phyloP scores from a whole-genome alignment of 495 filamentous ascomycete genomes.

The Trichodelitschia bisporula region DNA sequence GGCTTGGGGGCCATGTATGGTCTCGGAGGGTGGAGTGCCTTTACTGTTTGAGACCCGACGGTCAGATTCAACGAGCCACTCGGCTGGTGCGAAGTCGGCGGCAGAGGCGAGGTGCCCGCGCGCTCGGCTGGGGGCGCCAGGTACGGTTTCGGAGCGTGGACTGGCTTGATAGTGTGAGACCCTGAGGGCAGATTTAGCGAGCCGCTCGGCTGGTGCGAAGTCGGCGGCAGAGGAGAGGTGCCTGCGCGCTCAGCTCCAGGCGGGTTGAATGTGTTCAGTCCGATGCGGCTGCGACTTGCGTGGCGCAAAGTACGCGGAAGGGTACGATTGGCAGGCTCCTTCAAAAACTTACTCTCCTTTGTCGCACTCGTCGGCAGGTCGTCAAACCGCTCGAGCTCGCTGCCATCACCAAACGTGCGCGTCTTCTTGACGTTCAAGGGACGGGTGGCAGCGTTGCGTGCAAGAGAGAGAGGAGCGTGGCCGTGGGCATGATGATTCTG shows the following conservation, averaged over 20 bases:
- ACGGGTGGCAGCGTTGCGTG: too few species aligned
- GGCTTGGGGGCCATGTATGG: not conserved
- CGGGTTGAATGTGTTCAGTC: not conserved
- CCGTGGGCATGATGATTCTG: not conserved
- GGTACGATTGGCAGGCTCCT: conserved; percentile 48
- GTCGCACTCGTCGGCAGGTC: conserved; percentile 76
- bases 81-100: conserved; percentile 1
- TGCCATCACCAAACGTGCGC: conserved; percentile 74
- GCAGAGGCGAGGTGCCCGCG: not conserved
- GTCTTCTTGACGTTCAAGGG: too few species aligned
- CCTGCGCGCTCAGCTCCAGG: not conserved
- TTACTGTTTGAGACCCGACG: too few species aligned
- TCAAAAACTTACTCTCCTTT: conserved; percentile 58
- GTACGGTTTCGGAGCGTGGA: not conserved
- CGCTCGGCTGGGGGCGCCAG: not conserved
- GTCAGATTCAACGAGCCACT: conserved; percentile 7
- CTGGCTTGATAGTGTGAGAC: too few species aligned
- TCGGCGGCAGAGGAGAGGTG: conserved; percentile 6
- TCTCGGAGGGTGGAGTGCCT: not conserved
- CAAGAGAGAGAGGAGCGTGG: not conserved
- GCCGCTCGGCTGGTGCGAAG: conserved; percentile 11
- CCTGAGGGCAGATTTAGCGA: too few species aligned
- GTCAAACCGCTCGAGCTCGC: conserved; percentile 78
- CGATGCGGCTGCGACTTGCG: conserved; percentile 18
- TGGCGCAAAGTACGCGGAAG: conserved; percentile 30